Evolutionary conservation across 768 basidiomycete genomes (phyloP).

Genomic region (Inosperma sp.): DNA sequence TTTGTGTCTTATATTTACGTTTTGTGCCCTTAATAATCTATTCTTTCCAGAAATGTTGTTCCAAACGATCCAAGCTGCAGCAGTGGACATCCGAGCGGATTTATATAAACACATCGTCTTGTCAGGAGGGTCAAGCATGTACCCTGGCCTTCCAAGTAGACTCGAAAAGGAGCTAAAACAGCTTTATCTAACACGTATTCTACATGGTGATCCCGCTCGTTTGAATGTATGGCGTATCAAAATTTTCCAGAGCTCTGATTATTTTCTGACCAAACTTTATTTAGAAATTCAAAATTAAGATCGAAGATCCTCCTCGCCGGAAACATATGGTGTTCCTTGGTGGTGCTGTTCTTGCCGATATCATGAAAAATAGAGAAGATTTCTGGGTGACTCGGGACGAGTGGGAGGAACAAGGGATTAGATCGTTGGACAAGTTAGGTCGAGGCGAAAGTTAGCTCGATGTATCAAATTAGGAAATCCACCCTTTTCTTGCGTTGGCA

Average conservation of each 20-base stretch:
- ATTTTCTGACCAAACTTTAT: neutral
- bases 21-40: neutral
- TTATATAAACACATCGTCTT: constrained; percentile 98
- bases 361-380: constrained; percentile 91
- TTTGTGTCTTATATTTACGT: constrained; percentile 28
- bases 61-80: constrained; percentile 88
- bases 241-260: neutral
- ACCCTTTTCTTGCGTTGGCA: too few relatives aligned
- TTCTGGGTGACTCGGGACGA: constrained; percentile 96
- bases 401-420: constrained; percentile 88
- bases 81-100: constrained; percentile 84
- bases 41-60: constrained; percentile 79
- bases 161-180: constrained; percentile 99
- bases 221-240: constrained; percentile 67
- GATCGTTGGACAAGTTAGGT: constrained; percentile 81
- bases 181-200: constrained; percentile 88
- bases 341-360: constrained; percentile 96
- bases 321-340: constrained; percentile 99
- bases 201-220: constrained; percentile 76
- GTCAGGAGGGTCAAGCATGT: constrained; percentile 98
- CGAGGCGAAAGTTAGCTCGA: constrained; percentile 32
- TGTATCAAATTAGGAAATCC: too few relatives aligned
- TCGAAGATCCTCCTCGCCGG: constrained; percentile 95
- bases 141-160: constrained; percentile 93
- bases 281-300: constrained; percentile 99